Evolutionary conservation across 805 yeast genomes (phyloP), one percentile per base, ranked within the genome.

Genomic region (Metschnikowia borealis): DNA sequence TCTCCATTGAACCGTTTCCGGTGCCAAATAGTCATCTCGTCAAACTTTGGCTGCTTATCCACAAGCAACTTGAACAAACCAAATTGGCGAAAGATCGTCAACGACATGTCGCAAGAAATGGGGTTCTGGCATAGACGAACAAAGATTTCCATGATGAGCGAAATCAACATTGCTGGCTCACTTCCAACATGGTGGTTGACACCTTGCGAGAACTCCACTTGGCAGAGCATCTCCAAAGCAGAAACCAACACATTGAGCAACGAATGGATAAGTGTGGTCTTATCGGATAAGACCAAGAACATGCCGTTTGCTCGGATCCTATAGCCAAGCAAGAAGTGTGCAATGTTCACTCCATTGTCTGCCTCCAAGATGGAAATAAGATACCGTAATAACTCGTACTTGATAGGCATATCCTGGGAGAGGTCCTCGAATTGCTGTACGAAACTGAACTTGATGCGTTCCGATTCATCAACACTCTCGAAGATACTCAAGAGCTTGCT

Each of bases 251-350:
- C 65, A 6, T 62, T 63, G 3, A 87, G 59, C 6, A 90, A 59
- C 0, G 83, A 71, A 31, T 71, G 74, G 41, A 91, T 73, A 44
- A 57, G 43, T 7, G 87, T 64, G 2, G 90, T 84, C 14, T 74
- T 71, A 0, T 89, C 82, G 0, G 72, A 62, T 3, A 65, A 54
- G 2, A 82, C 82, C 0, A 79, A 64, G 18, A 83, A 68, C n/a
- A 77, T 72, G 46, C 76, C 79, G 1, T 61, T 69, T 5, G 71
- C 78, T 58, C 67, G 52, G 56, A 68, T 59, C 38, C 80, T 82
- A 64, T 83, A 89, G 0, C 98, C 98, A 1, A 92, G 73, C 7
- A 92, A 64, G 57, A 85, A 84, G 62, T 90, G 97, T 0, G 92
- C 71, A 1, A 86, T 75, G 0, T 84, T 76, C 5, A 82, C 76